These are phyloP conservation scores for Sordariomycetes sp. DNA, from an alignment of 2,329 filamentous ascomycete species.

Conservation along the genomic window DNA sequence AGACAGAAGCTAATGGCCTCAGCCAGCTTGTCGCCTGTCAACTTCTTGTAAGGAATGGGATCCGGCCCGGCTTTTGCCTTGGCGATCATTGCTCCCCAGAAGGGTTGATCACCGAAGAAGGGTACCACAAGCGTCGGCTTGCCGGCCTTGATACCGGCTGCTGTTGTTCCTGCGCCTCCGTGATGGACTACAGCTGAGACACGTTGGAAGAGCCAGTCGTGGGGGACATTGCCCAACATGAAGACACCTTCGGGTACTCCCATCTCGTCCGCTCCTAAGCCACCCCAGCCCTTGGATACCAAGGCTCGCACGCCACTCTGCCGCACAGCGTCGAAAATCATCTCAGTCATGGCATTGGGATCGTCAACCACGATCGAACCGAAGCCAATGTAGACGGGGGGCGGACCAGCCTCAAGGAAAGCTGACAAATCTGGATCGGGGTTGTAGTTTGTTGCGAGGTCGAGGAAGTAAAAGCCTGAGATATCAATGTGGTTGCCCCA, in stretches of 20 bases:
- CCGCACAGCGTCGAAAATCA: constrained; percentile 63
- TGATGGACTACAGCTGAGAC: constrained; percentile 82
- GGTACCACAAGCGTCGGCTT: constrained; percentile 76
- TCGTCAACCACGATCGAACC: constrained; percentile 77
- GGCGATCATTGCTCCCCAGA: constrained; percentile 72
- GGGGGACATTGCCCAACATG: constrained; percentile 77
- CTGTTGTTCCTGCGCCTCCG: constrained; percentile 80
- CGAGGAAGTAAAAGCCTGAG: constrained; percentile 69
- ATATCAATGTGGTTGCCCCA: constrained; percentile 66
- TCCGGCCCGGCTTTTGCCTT: constrained; percentile 62
- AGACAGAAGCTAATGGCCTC: constrained; percentile 54
- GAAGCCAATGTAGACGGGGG: constrained; percentile 76
- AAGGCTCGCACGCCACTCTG: constrained; percentile 64
- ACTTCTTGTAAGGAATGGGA: constrained; percentile 58
- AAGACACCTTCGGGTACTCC: constrained; percentile 67
- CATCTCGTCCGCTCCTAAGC: constrained; percentile 63
- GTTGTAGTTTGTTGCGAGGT: constrained; percentile 55
- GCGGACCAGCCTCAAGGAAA: constrained; percentile 59
- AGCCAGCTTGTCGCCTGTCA: constrained; percentile 58
- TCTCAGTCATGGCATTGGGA: constrained; percentile 58
- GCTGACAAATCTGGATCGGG: constrained; percentile 55
- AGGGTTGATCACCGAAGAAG: constrained; percentile 80
- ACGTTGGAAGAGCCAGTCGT: constrained; percentile 80
- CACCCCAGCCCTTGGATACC: constrained; percentile 84
- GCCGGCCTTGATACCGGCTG: constrained; percentile 73